Evolutionary conservation across 345 rosid species (phyloP), one percentile per base, ranked within the genome.

Genomic region (Citrus inodora): DNA sequence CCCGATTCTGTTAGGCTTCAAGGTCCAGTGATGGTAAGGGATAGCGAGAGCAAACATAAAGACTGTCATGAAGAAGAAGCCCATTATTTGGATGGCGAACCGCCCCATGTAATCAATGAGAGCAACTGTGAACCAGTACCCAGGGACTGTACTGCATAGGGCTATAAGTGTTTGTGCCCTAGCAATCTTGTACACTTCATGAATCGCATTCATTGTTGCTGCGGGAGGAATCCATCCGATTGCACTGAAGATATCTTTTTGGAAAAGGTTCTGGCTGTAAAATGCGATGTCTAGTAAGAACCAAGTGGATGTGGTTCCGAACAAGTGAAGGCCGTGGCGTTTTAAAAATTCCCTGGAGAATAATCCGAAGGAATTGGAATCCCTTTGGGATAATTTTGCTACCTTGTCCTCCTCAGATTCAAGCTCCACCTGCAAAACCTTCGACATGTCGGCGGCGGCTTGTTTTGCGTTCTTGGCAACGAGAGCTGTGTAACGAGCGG

Each of bases 401-500:
- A 79, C n/a, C 42, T 85, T 84, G 9, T 85, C 93, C 46, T 83
- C 81, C 37, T 91, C 92, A 22, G 86, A 82, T 59, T 90, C 90
- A 3, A 90, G 24, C 0, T 89, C 93, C 24, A 93, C 90, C 27
- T 89, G 79, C 42, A 93, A 90, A 46, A 93, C 98, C 74, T 90
- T 92, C 14, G 93, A 67, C 98, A 93, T 93, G 66, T 93, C 94
- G 0, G 85, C 59, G 0, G 98, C 90, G 0, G 93, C 98, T 83
- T 87, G 86, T 30, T 86, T 86, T 0, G 93, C 87, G 56, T 89
- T 87, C 86, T 85, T 91, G 56, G 91, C 88, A 2, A 91, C 87
- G 56, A 93, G 81, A 30, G 93, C 89, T 0, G 98, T 90, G 90
- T 91, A 93, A 13, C 93, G 92, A 37, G 98, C 94, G 0, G 98